Percentiles rank a stretch among this genome's conserved stretches.
Conservation (phyloP, 1,284 basidiomycete genomes). For the Pseudozyma flocculosa region DNA sequence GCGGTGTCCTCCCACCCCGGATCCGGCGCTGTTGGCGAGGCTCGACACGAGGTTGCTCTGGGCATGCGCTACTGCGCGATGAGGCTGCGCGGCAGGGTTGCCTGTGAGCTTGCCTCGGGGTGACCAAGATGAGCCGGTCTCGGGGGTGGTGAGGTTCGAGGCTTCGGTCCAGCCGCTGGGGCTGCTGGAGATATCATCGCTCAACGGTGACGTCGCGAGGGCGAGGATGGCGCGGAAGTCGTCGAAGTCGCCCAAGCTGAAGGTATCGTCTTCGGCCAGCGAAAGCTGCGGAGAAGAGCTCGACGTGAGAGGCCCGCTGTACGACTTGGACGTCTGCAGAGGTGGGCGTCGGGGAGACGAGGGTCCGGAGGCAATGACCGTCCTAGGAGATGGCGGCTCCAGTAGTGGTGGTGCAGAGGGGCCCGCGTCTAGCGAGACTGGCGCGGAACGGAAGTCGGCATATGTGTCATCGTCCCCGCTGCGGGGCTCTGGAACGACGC, state of each 20-base stretch:
- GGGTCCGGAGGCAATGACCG: neutral
- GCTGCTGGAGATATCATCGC: neutral
- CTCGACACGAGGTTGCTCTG: too few relatives aligned
- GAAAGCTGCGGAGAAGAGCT: neutral
- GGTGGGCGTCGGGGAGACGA: too few relatives aligned
- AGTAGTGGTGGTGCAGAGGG: too few relatives aligned
- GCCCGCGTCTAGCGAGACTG: neutral
- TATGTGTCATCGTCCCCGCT: neutral
- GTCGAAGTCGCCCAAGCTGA: conserved; percentile 10
- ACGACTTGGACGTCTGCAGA: neutral
- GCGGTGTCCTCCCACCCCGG: neutral
- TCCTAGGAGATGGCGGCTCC: too few relatives aligned
- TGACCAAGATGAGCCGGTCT: neutral
- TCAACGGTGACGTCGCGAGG: conserved; percentile 9
- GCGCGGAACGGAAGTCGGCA: neutral
- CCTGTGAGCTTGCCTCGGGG: too few relatives aligned
- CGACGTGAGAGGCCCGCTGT: neutral
- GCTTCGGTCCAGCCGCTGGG: neutral
- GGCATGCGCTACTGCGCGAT: too few relatives aligned
- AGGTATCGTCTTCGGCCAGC: neutral
- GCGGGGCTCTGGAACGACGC: conserved; percentile 19
- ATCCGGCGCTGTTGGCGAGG: neutral
- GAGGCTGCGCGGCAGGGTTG: neutral
- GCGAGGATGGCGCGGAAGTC: conserved; percentile 28
- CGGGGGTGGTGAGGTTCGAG: neutral